phyloP scores from a whole-genome alignment of 495 filamentous ascomycete species.

The Aspergillus heteromorphus region DNA sequence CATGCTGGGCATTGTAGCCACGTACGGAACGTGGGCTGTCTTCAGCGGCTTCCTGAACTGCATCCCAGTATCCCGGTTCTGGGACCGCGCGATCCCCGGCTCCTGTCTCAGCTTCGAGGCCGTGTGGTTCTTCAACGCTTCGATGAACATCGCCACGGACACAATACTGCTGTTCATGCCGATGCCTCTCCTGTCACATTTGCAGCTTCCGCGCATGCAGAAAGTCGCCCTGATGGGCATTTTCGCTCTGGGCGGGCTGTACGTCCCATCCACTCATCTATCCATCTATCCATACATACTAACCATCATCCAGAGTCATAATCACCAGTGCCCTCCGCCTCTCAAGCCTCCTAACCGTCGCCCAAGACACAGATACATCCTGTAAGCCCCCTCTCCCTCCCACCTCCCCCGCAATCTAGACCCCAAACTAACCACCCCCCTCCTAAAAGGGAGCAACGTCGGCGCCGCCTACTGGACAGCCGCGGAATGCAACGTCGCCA shows the following conservation, averaged over 20 bases:
- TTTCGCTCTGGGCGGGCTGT: constrained; percentile 52
- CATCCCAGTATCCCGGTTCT: constrained; percentile 47
- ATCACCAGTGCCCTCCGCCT: constrained; percentile 33
- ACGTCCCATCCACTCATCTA: constrained; percentile 44
- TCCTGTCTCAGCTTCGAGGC: constrained; percentile 45
- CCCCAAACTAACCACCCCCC: not conserved
- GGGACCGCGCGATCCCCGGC: constrained; percentile 45
- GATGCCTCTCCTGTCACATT: constrained; percentile 47
- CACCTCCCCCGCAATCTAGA: not conserved
- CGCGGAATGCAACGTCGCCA: constrained; percentile 77
- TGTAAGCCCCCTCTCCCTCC: constrained; percentile 54
- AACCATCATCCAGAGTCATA: constrained; percentile 51
- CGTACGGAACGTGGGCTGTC: constrained; percentile 35
- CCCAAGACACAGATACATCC: constrained; percentile 40
- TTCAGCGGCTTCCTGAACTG: constrained; percentile 48
- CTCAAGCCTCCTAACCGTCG: constrained; percentile 25
- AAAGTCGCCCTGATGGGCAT: constrained; percentile 48
- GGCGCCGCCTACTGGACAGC: constrained; percentile 66
- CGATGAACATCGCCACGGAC: constrained; percentile 51
- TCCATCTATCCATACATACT: constrained; percentile 51
- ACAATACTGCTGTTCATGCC: constrained; percentile 51
- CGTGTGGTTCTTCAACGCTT: constrained; percentile 49
- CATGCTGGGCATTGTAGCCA: constrained; percentile 30
- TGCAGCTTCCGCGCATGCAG: constrained; percentile 46
- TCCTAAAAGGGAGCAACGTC: constrained; percentile 43